phyloP scores from a whole-genome alignment of 148 eudicot species.

The Rheum nobile region DNA sequence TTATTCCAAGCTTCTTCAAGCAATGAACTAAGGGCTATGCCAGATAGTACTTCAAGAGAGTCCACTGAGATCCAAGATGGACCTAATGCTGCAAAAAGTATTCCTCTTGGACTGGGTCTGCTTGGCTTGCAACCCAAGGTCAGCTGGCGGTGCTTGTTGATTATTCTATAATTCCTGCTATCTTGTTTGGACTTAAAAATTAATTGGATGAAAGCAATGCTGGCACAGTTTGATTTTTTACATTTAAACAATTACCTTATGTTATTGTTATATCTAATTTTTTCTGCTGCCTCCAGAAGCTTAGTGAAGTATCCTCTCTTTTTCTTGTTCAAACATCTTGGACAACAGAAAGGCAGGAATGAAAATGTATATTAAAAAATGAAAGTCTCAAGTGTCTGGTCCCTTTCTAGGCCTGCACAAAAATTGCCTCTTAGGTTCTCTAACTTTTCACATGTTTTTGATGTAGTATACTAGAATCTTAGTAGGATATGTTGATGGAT shows the following conservation, averaged over 20 bases:
- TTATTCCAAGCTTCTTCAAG: slow-evolving; percentile 21
- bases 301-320: not conserved
- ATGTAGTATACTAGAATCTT: not conserved
- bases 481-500: not conserved
- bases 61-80: slow-evolving; percentile 24
- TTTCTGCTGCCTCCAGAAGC: not conserved
- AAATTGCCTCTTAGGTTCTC: not conserved
- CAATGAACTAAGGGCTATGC: slow-evolving; percentile 13
- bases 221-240: not conserved
- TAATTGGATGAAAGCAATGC: not conserved
- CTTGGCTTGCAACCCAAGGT: slow-evolving; percentile 96
- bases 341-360: not conserved
- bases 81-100: slow-evolving; percentile 27
- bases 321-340: not conserved
- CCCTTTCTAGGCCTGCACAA: not conserved
- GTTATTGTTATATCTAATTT: not conserved
- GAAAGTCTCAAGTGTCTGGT: not conserved
- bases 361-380: not conserved
- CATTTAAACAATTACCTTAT: not conserved
- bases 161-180: not conserved
- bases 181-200: not conserved
- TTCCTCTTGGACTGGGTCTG: slow-evolving; percentile 82
- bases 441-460: not conserved
- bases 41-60: slow-evolving; percentile 13
- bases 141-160: not conserved